Base-by-base conservation (phyloP, 179 eudicot species). In the Camellia oleifera region DNA sequence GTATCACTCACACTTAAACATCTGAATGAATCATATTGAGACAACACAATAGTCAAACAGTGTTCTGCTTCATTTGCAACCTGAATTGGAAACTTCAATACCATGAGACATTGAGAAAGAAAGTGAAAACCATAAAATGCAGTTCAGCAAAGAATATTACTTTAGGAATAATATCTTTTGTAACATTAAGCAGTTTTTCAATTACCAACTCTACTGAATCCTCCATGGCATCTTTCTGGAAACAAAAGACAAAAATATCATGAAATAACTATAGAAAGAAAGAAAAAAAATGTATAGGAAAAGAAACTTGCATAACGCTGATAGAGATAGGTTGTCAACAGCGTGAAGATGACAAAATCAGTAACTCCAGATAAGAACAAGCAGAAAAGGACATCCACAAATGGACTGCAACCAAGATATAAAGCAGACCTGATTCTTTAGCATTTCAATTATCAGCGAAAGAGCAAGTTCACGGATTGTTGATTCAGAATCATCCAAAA, bases 151-250 rank as follows among this genome's bases (percentile, higher is more conserved):
- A 40, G 46, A 32, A 67, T 0, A 77, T 78, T 86, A 97, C 99
- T 88, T 94, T 93, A 64, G 88, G 90, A 76, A 80, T 77, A 74
- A 85, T 74, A 80, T 91, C 95, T 81, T 91, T 92, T 12, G 97
- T 84, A 77, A 84, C 89, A 82, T 91, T 86, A 77, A 97, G 97
- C 81, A 97, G 85, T 83, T 93, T 97, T 85, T 94, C 99, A 78
- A 92, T 94, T 63, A 97, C 92, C 88, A 97, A 88, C 86, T 97
- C 98, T 57, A 94, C 78, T 74, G 97, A 94, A 70, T 97, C 98
- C 85, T 91, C 99, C 92, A 97, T 91, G 69, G 87, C 79, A 77
- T 85, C 90, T 87, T 88, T 97, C 99, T 97, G 94, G 68, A 84
- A 75, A 77, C 11, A 80, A 72, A 71, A 78, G 63, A 48, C 15